Percentiles rank a stretch among this genome's conserved stretches.
phyloP scores from a whole-genome alignment of 139 green algal species.

The Chloropicon primus region DNA sequence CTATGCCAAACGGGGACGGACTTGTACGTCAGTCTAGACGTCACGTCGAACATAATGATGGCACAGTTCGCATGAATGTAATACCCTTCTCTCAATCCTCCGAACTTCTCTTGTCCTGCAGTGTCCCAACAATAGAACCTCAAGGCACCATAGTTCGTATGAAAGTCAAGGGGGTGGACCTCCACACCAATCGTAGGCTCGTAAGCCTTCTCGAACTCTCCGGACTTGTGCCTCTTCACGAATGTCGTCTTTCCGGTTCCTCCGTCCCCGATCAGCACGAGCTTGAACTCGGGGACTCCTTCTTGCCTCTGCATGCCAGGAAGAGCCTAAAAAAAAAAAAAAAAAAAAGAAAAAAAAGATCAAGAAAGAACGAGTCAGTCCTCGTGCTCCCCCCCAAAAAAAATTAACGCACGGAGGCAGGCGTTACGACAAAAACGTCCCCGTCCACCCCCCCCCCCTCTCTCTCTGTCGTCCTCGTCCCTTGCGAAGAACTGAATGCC shows the following conservation, averaged over 20 bases:
- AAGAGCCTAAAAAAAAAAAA: constrained; percentile 25
- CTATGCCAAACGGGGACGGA: constrained; percentile 98
- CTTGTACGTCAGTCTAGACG: constrained; percentile 97
- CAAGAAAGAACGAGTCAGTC: too few relatives aligned
- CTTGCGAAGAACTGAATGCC: too few relatives aligned
- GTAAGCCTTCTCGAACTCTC: constrained; percentile 99
- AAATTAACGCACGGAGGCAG: too few relatives aligned
- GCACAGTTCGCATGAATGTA: constrained; percentile 98
- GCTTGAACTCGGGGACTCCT: constrained; percentile 81
- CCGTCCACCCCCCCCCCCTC: too few relatives aligned
- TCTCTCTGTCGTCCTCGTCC: too few relatives aligned
- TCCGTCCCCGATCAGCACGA: constrained; percentile 93
- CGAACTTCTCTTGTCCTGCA: constrained; percentile 87
- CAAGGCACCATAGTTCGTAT: constrained; percentile 92
- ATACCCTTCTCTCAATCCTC: constrained; percentile 95
- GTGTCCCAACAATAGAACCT: constrained; percentile 99
- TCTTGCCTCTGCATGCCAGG: constrained; percentile 22
- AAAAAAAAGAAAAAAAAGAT: too few relatives aligned
- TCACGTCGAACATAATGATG: constrained; percentile 99
- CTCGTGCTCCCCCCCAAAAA: too few relatives aligned
- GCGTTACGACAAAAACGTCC: too few relatives aligned
- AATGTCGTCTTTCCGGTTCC: constrained; percentile 77
- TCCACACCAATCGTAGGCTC: constrained; percentile 97
- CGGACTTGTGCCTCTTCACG: constrained; percentile 96
- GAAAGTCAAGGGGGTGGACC: constrained; percentile 97